These are phyloP conservation scores for Pelomyxa schiedti DNA, from an alignment of 78 protist genomes.

Conservation along the genomic window DNA sequence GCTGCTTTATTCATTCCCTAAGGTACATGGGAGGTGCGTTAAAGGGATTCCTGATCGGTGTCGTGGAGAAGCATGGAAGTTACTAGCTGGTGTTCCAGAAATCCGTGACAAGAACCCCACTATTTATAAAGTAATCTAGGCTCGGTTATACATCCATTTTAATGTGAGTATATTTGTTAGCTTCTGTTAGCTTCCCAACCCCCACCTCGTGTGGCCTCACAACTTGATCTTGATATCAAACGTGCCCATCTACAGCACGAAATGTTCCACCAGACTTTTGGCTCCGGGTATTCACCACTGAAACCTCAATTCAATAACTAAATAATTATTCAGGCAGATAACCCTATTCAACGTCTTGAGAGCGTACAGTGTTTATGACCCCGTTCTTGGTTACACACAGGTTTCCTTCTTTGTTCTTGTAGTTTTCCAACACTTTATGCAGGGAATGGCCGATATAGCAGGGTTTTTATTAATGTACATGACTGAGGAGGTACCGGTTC, in stretches of 20 bases:
- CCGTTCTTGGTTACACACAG: constrained; percentile 51
- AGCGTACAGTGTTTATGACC: constrained; percentile 49
- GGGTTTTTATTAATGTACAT: constrained; percentile 54
- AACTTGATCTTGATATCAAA: constrained; percentile 56
- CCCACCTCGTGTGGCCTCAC: constrained; percentile 30
- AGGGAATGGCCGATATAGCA: constrained; percentile 60
- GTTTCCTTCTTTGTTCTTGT: too few relatives aligned
- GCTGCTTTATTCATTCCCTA: too few relatives aligned
- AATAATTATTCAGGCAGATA: too few relatives aligned
- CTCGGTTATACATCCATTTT: too few relatives aligned
- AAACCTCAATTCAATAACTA: too few relatives aligned
- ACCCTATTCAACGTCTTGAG: constrained; percentile 43
- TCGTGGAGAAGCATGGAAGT: background rate
- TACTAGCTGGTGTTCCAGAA: too few relatives aligned
- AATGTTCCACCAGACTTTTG: constrained; percentile 39
- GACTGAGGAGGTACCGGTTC: too few relatives aligned
- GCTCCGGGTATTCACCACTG: too few relatives aligned
- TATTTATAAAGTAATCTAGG: too few relatives aligned
- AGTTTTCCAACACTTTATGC: too few relatives aligned
- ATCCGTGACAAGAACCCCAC: too few relatives aligned
- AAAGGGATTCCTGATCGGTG: background rate
- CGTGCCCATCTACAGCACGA: constrained; percentile 39
- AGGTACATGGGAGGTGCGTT: background rate
- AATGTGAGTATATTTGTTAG: background rate
- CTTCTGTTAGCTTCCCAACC: background rate